phyloP scores from a whole-genome alignment of 2,329 filamentous ascomycete species.

The Nemania serpens region DNA sequence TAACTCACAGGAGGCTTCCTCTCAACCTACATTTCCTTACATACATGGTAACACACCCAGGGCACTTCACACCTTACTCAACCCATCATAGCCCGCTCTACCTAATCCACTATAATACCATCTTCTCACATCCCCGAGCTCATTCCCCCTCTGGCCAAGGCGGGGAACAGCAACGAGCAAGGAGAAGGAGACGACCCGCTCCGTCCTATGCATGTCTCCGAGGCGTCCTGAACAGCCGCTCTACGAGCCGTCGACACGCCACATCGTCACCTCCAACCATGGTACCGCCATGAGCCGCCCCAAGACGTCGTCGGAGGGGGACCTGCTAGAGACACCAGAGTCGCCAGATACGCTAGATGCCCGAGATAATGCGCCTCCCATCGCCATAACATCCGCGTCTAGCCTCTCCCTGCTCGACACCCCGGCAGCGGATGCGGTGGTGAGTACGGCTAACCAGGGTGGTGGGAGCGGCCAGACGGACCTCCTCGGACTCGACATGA shows the following conservation, averaged over 20 bases:
- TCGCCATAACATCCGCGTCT: conserved; percentile 16
- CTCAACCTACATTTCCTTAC: no score
- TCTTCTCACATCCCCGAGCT: background rate
- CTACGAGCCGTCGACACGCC: conserved; percentile 29
- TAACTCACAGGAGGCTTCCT: background rate
- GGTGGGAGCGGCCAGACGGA: conserved; percentile 1
- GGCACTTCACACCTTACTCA: no score
- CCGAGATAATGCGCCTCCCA: conserved; percentile 25
- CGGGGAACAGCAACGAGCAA: background rate
- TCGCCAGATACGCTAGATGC: no score
- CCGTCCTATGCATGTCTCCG: conserved; percentile 38
- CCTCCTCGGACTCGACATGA: conserved; percentile 3
- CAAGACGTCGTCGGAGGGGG: conserved; percentile 31
- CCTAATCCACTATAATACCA: background rate
- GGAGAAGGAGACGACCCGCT: background rate
- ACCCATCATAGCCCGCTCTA: background rate
- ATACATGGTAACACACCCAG: no score
- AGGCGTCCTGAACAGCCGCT: conserved; percentile 31
- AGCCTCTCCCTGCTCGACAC: conserved; percentile 14
- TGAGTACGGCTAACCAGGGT: background rate
- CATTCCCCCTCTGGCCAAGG: background rate
- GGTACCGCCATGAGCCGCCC: conserved; percentile 40
- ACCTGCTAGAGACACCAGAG: background rate
- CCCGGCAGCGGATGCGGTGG: conserved; percentile 2
- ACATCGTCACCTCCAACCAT: conserved; percentile 34